Conservation (phyloP, 1,139 yeast species). For the Taiozyma onychis region DNA sequence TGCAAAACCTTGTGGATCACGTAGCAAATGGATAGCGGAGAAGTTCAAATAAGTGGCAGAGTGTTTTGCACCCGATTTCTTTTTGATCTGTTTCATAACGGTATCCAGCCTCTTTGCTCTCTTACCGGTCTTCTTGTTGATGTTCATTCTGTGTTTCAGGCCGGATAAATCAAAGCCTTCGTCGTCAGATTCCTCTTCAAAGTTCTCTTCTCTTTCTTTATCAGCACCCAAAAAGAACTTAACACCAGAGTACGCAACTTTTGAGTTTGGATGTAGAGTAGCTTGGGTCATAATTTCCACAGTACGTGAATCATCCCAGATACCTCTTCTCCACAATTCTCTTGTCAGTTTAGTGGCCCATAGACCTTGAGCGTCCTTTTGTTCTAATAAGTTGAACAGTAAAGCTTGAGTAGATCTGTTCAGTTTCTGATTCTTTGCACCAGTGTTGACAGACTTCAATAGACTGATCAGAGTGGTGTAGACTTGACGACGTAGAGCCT, state of each 20-base stretch:
- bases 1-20: conserved; percentile 98
- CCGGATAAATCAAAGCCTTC: conserved; percentile 64
- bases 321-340: conserved; percentile 94
- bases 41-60: conserved; percentile 81
- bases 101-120: conserved; percentile 72
- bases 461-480: conserved; percentile 73
- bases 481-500: conserved; percentile 75
- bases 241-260: conserved; percentile 88
- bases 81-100: conserved; percentile 66
- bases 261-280: conserved; percentile 78
- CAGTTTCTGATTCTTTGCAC: conserved; percentile 79
- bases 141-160: conserved; percentile 71
- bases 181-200: conserved; percentile 67
- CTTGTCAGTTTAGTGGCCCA: conserved; percentile 97
- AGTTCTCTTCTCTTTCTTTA: conserved; percentile 85
- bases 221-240: conserved; percentile 92
- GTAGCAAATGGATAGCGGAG: conserved; percentile 84
- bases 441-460: conserved; percentile 76
- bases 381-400: conserved; percentile 76
- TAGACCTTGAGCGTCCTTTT: conserved; percentile 73
- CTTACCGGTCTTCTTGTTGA: conserved; percentile 78
- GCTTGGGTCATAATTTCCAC: conserved; percentile 97
- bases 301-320: conserved; percentile 96
- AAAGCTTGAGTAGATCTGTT: conserved; percentile 89
- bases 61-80: conserved; percentile 40